These are phyloP conservation scores for Erucastrum elatum DNA, from an alignment of 345 rosid species.

Conservation along the genomic window DNA sequence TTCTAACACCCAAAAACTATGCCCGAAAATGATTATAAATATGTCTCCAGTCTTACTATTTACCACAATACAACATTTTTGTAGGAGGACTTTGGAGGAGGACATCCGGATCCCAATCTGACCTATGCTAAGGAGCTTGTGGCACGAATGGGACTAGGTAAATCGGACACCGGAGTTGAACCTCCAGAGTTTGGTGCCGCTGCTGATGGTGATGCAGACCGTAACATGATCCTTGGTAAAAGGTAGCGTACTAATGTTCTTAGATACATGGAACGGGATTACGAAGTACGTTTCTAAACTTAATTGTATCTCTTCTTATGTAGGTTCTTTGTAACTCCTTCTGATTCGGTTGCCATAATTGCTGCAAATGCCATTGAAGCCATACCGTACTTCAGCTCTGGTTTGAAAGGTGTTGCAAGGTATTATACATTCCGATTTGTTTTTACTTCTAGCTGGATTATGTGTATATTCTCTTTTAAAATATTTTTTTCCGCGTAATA, in stretches of 20 bases:
- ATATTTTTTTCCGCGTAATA: background rate
- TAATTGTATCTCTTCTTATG: conserved; percentile 4
- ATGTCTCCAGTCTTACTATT: background rate
- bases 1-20: background rate
- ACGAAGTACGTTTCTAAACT: background rate
- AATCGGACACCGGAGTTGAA: background rate
- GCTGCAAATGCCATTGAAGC: conserved; percentile 84
- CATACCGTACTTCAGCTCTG: conserved; percentile 83
- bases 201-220: conserved; percentile 1
- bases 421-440: conserved; percentile 7
- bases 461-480: background rate
- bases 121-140: background rate
- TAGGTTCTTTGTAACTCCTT: conserved; percentile 95
- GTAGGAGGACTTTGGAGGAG: conserved; percentile 1
- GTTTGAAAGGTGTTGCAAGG: conserved; percentile 98
- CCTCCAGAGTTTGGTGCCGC: background rate
- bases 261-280: background rate
- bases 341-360: conserved; percentile 92
- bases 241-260: background rate
- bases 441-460: background rate
- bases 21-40: background rate
- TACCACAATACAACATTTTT: background rate
- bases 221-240: background rate
- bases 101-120: background rate
- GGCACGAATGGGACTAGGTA: background rate